phyloP scores from a whole-genome alignment of 2,329 filamentous ascomycete genomes.

The Fusarium irregulare region DNA sequence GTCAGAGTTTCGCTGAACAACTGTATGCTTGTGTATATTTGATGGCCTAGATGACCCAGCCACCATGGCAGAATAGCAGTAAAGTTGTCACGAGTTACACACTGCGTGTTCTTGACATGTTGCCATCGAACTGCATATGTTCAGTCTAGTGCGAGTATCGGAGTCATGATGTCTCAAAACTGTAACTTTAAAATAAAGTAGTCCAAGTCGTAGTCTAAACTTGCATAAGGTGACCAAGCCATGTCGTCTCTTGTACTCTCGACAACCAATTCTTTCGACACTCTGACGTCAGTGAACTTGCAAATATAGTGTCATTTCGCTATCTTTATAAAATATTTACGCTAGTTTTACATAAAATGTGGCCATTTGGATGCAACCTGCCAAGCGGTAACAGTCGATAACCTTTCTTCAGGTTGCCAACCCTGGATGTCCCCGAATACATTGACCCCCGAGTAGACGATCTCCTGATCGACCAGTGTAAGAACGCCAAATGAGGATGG shows the following conservation, averaged over 20 bases:
- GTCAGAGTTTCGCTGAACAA: background rate
- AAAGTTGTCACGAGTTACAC: background rate
- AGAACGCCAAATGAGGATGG: background rate
- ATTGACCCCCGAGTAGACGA: background rate
- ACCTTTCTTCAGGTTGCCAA: constrained; percentile 2
- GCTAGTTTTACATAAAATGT: constrained; percentile 19
- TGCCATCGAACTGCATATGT: constrained; percentile 20
- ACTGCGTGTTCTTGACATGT: background rate
- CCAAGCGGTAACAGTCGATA: constrained; percentile 8
- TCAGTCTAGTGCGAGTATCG: background rate
- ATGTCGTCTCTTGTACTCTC: background rate
- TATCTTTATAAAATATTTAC: background rate
- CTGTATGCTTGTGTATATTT: background rate
- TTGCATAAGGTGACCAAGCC: too few species aligned
- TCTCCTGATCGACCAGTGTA: background rate
- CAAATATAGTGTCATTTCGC: background rate
- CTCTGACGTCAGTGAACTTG: background rate
- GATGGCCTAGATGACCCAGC: background rate
- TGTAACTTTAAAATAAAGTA: too few species aligned
- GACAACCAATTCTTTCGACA: background rate
- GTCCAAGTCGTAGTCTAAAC: too few species aligned
- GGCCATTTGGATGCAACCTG: accelerated
- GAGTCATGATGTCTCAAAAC: too few species aligned
- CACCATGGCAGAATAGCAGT: background rate
- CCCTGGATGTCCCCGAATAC: background rate